Evolutionary conservation across 2,329 filamentous ascomycete species (phyloP).

Genomic region (Aspergillus puulaauensis): DNA sequence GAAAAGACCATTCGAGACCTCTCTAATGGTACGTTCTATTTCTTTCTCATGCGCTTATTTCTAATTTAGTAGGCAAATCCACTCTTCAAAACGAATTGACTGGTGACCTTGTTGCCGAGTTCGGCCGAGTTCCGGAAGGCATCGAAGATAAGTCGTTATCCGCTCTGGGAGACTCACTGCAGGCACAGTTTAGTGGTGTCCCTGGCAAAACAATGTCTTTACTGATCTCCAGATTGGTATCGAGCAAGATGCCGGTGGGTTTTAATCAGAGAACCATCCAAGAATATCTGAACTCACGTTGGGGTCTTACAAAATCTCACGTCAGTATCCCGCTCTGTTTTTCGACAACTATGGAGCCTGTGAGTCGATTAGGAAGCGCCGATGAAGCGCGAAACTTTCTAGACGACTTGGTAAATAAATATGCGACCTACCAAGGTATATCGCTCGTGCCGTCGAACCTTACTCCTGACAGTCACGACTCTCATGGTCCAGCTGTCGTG

Average conservation of each 20-base stretch:
- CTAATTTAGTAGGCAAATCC: constrained; percentile 34
- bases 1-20: constrained; percentile 36
- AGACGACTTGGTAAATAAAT: constrained; percentile 20
- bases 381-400: constrained; percentile 22
- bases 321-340: constrained; percentile 20
- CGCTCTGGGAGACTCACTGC: constrained; percentile 31
- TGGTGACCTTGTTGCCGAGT: constrained; percentile 44
- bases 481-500: not conserved
- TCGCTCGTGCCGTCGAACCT: constrained; percentile 1
- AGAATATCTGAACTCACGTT: constrained; percentile 23
- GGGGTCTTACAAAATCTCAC: constrained; percentile 26
- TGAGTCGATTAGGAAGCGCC: constrained; percentile 15
- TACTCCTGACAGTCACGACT: not conserved
- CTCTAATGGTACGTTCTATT: constrained; percentile 13
- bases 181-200: constrained; percentile 29
- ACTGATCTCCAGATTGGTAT: constrained; percentile 30
- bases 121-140: constrained; percentile 41
- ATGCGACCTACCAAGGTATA: constrained; percentile 16
- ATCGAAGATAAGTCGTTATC: constrained; percentile 39
- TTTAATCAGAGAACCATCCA: constrained; percentile 23
- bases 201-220: constrained; percentile 31
- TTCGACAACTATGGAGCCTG: constrained; percentile 25
- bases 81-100: constrained; percentile 48
- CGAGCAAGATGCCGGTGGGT: constrained; percentile 30
- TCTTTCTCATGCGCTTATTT: not conserved